Evolutionary conservation across 1,284 basidiomycete species (phyloP).

Genomic region (Ustilago trichophora): DNA sequence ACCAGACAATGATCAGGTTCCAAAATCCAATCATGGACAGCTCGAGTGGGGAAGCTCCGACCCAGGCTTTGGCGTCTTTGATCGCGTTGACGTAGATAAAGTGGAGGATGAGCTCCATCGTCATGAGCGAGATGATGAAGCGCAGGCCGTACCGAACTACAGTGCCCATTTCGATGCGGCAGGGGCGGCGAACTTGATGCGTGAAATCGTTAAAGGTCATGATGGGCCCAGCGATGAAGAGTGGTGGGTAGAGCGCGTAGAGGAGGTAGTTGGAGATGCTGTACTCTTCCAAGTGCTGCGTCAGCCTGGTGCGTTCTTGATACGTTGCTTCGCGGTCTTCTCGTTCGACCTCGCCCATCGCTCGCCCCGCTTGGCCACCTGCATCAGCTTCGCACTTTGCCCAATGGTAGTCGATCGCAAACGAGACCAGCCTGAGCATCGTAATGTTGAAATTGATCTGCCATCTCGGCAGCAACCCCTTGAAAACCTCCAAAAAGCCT

Average conservation of each 20-base stretch:
- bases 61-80: conserved; percentile 81
- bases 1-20: conserved; percentile 95
- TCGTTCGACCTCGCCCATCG: conserved; percentile 8
- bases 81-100: conserved; percentile 97
- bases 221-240: conserved; percentile 96
- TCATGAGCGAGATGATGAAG: conserved; percentile 77
- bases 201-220: conserved; percentile 95
- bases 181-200: conserved; percentile 75
- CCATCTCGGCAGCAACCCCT: conserved; percentile 84
- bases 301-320: conserved; percentile 30
- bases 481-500: conserved; percentile 74
- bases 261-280: conserved; percentile 73
- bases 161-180: conserved; percentile 39
- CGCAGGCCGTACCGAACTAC: conserved; percentile 74
- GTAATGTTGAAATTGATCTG: conserved; percentile 95
- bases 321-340: conserved; percentile 21
- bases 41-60: conserved; percentile 78
- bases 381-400: conserved; percentile 31
- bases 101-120: conserved; percentile 91
- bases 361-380: conserved; percentile 68
- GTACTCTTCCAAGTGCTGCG: conserved; percentile 70
- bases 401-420: conserved; percentile 92
- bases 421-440: conserved; percentile 91
- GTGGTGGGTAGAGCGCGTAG: conserved; percentile 86
- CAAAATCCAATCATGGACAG: conserved; percentile 95